Base-by-base conservation (phyloP, 2,329 filamentous ascomycete species). In the Verticillium albo-atrum region DNA sequence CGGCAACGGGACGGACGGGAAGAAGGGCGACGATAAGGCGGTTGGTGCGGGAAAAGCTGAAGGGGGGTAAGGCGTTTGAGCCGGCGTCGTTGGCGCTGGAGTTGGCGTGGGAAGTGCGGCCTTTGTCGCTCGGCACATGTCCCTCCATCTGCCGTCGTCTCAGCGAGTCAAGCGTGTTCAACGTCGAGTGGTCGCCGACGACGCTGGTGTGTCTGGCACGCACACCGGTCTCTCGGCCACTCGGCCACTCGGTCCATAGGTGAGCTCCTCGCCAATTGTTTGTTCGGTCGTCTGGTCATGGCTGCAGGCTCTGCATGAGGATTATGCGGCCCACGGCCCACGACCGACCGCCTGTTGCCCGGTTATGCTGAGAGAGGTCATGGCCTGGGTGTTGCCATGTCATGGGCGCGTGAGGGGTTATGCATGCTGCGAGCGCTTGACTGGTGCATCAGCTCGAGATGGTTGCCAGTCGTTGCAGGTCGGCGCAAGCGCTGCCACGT, bases 271-370 rank as follows among this genome's bases (percentile, higher is more conserved):
- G 47, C 62, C 62, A 63, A 63, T 59, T 61, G 51, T 52, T 61
- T 35, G 54, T 30, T 23, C 53, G n/a, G 34, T 54, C n/a, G 14
- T 51, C 54, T 62, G 17, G 52, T 28, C 30, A 28, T 54, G 25
- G 55, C 58, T 63, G 62, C 62, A 58, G 57, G 51, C 32, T 51
- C 35, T 59, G 62, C 62, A 63, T 61, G 55, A 62, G 28, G 60
- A 50, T 51, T 50, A 57, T 63, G 62, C 62, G 57, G 42, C 27
- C 55, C 52, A 34, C 42, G 56, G 50, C 58, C 58, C 30, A 12
- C 30, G 30, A 14, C 30, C 30, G 10, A n/a, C 15, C 17, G 34
- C 42, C 25, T 12, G 42, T 23, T 50, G n/a, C n/a, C n/a, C 42
- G 42, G 42, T 23, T 20, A 23, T 50, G 42, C 42, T 12, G 20